Base-by-base conservation (phyloP, 2,329 filamentous ascomycete species). In the Geosmithia morbida region DNA sequence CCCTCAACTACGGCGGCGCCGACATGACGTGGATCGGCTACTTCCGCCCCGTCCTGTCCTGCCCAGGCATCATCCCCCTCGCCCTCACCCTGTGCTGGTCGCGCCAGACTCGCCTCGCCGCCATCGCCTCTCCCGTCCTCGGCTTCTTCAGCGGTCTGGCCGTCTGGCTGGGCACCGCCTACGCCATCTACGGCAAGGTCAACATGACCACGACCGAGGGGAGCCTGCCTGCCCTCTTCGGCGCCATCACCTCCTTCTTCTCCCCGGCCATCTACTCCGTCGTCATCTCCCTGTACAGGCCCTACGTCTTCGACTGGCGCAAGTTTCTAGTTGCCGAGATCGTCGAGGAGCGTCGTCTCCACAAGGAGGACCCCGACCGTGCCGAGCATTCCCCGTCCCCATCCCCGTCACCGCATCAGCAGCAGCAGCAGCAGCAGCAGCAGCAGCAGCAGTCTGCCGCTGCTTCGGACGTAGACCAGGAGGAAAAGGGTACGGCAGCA, bases 11-110 rank as follows among this genome's bases (percentile, higher is more conserved):
- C 42, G 42, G 42, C 19, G 42, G 42, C 16, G 42, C 42, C 7
- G 42, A 43, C 18, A 43, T 43, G 42, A 43, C 42, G 13, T 43
- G 42, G 42, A 43, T 43, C n/a, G 42, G 42, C 10, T 43, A 43
- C 18, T 43, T 43, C 42, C n/a, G 42, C n/a, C 42, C 42, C 11
- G 26, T 43, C 5, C 42, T 43, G 18, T 43, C 42, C n/a, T 43
- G 42, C 20, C 68, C 69, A 0, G 69, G 68, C 1, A 69, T 72
- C 48, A 66, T 73, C 51, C 70, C 70, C 0, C 69, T 68, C 39
- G 60, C 63, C 1, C 69, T 72, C 43, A 68, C 69, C 3, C 63
- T 73, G 19, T 60, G 72, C n/a, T 73, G 69, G 68, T 58, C 59
- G 14, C 60, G 61, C 8, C 69, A 73, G 53, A 70, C 60, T 48